Evolutionary conservation across 805 yeast genomes (phyloP), one percentile per base, ranked within the genome.

Genomic region (Starmera dryadoides): DNA sequence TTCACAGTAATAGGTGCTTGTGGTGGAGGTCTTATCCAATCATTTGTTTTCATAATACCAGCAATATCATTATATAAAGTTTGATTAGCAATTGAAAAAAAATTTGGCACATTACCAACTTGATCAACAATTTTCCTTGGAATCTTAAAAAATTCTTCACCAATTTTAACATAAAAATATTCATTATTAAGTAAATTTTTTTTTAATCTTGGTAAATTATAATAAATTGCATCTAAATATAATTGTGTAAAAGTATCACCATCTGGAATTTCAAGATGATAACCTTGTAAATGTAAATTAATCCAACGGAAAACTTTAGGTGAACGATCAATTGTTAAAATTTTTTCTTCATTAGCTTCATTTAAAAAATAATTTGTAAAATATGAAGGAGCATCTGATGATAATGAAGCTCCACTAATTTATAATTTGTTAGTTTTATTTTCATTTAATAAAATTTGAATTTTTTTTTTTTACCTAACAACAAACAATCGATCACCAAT

Each of bases 351-450:
- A 37, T 48, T 71, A 19, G 52, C 64, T 6, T 59, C 58, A 17
- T 62, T 52, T 5, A 51, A 48, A 56, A 88, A 88, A 62, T 67
- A 86, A 21, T 71, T 66, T 3, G 96, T 86, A 64, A 88, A 89
- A 56, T 84, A 87, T 4, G 94, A 85, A 0, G 97, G 97, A 0
- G 81, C 81, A 60, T 88, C 96, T 2, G 84, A 83, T 20, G 87
- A 81, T 30, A 88, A 60, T 2, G 95, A 86, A 0, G 93, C 89
- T 1, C 96, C 96, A 52, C 87, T 79, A 8, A 5, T 11, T 25
- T 4, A 8, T 12, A 25, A 25, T 9, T 62, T 41, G 26, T 49
- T 45, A 15, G 28, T 33, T 5, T 9, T 4, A 25, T n/a, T 11
- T 25, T 5, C 4, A 25, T 25, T 4, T 25, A 4, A 12, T 11